Percentiles rank a stretch among this genome's conserved stretches.
Conservation (phyloP, 2,329 filamentous ascomycete genomes). For the Penicillium sp. region DNA sequence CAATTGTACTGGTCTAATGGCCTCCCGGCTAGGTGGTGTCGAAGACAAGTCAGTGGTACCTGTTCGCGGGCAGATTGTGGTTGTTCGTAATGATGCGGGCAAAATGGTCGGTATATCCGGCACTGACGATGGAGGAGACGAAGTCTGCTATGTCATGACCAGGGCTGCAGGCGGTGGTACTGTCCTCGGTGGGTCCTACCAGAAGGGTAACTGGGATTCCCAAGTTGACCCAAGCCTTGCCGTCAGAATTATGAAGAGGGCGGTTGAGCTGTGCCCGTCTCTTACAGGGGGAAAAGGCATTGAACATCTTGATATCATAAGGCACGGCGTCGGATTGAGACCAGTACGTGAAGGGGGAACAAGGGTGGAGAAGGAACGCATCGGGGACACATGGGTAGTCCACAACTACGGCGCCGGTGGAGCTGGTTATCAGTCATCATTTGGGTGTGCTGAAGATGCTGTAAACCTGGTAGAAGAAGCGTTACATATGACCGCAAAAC, state of each 20-base stretch:
- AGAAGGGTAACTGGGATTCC: constrained; percentile 76
- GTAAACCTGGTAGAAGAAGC: constrained; percentile 40
- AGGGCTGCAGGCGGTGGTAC: constrained; percentile 77
- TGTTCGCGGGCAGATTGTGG: constrained; percentile 77
- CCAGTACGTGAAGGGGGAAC: constrained; percentile 74
- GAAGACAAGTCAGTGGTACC: constrained; percentile 73
- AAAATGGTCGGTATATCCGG: constrained; percentile 73
- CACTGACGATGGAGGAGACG: constrained; percentile 72
- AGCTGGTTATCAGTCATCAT: constrained; percentile 67
- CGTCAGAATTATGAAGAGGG: constrained; percentile 76
- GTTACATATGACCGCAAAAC: background rate
- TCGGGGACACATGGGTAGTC: constrained; percentile 60
- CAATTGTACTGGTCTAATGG: constrained; percentile 81
- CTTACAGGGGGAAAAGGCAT: constrained; percentile 61
- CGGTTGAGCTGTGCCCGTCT: constrained; percentile 37
- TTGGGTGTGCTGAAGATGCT: constrained; percentile 71
- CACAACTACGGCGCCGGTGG: constrained; percentile 47
- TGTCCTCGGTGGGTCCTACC: constrained; percentile 79
- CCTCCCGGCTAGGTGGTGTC: constrained; percentile 78
- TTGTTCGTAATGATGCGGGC: constrained; percentile 76
- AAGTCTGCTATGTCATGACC: constrained; percentile 80
- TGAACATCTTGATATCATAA: constrained; percentile 72
- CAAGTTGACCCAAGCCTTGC: constrained; percentile 77
- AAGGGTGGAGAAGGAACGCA: constrained; percentile 73
- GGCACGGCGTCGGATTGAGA: constrained; percentile 79